A percentile compares a stretch with the other conserved stretches of the same genome.
These are phyloP conservation scores for Myochromella boudieri DNA, from an alignment of 768 basidiomycete genomes.

Conservation along the genomic window DNA sequence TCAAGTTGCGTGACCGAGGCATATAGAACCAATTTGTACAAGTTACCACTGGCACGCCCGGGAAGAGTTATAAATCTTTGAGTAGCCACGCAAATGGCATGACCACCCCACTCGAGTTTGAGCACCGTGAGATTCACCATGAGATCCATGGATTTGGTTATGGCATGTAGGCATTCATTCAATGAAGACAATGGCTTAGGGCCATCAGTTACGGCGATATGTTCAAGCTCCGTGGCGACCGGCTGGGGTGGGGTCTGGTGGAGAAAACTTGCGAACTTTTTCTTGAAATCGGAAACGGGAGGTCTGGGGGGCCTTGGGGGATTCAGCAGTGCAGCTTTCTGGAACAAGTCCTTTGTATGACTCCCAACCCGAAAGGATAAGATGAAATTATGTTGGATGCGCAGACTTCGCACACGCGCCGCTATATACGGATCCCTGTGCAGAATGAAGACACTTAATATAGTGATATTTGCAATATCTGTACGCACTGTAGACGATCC, in stretches of 20 bases:
- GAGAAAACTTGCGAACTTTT: too few relatives aligned
- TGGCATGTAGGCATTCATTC: conserved; percentile 23
- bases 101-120: conserved; percentile 38
- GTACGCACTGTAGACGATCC: conserved; percentile 28
- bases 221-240: too few relatives aligned
- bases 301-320: too few relatives aligned
- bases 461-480: background rate
- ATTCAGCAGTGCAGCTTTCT: background rate
- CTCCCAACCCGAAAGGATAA: conserved; percentile 33
- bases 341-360: conserved; percentile 11
- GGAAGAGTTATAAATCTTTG: conserved; percentile 27
- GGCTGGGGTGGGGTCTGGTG: too few relatives aligned
- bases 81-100: conserved; percentile 29
- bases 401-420: conserved; percentile 29
- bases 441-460: background rate
- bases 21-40: conserved; percentile 32
- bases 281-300: background rate
- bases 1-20: conserved; percentile 31
- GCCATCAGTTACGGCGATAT: background rate
- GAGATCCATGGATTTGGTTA: conserved; percentile 30
- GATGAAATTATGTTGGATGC: conserved; percentile 40
- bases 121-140: conserved; percentile 33
- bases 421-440: conserved; percentile 32
- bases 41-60: conserved; percentile 26
- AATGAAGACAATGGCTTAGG: conserved; percentile 9